Conservation (phyloP, 1,284 basidiomycete genomes). For the Tilletia caries region DNA sequence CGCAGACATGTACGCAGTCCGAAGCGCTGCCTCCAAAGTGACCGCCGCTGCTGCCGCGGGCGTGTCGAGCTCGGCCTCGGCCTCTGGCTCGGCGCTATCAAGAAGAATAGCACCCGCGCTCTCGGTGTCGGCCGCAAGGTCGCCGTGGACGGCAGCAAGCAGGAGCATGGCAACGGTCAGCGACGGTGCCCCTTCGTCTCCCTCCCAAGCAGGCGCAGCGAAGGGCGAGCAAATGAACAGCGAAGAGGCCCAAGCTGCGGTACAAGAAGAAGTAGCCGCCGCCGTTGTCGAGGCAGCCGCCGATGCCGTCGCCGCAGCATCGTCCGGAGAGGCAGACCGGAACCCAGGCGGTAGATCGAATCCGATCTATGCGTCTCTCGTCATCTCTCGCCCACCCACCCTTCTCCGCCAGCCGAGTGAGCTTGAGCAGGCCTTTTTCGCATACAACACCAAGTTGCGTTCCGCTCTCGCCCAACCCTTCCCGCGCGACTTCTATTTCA, state of each 20-base stretch:
- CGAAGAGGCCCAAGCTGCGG: not conserved
- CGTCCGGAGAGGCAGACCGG: not conserved
- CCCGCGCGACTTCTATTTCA: conserved; percentile 89
- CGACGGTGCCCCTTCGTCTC: not conserved
- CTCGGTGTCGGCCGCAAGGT: not conserved
- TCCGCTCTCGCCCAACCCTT: conserved; percentile 84
- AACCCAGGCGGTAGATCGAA: not conserved
- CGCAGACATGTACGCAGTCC: too few relatives aligned
- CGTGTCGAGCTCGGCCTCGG: not conserved
- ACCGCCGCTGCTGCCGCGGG: too few relatives aligned
- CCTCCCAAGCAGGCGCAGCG: not conserved
- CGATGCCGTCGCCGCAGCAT: not conserved
- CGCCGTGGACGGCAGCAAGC: not conserved
- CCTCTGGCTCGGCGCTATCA: not conserved
- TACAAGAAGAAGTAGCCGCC: conserved; percentile 1
- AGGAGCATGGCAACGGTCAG: conserved; percentile 5
- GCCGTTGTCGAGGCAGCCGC: not conserved
- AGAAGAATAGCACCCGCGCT: not conserved
- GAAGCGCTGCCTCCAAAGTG: too few relatives aligned
- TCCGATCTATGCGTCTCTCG: conserved; percentile 58
- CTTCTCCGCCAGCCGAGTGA: conserved; percentile 71
- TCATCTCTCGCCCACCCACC: conserved; percentile 80
- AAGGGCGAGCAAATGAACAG: not conserved
- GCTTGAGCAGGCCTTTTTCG: conserved; percentile 80
- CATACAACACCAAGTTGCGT: conserved; percentile 77